Base-by-base conservation (phyloP, 768 basidiomycete genomes). In the Phaeolepiota aurea region DNA sequence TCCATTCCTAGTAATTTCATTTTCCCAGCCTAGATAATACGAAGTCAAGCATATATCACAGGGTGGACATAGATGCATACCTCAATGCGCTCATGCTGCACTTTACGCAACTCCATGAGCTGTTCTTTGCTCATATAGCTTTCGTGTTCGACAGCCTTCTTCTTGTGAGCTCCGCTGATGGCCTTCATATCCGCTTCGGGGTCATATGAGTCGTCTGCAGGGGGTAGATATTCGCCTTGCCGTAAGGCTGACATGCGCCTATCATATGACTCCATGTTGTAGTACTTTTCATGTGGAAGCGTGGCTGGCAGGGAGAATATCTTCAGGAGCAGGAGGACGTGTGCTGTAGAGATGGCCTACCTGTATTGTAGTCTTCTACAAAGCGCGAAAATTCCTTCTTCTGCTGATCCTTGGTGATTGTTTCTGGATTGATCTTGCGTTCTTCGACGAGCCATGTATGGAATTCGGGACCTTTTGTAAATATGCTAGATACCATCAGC, bases 381-480 rank as follows among this genome's bases (percentile, higher is more conserved):
- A 85, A 93, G 15, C 72, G 70, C 3, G 76, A 67, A 56, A 93
- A 96, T 54, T 91, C 86, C 51, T 89, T 91, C 62, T 79, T 82
- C 44, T 77, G 80, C 47, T 84, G 82, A 37, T 93, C 89, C 52
- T 89, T 92, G 11, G 82, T 73, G 34, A 91, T 68, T 2, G 82
- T 83, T 62, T 94, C 92, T 0, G 91, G 90, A 54, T 94, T 94
- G 49, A 90, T 69, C 55, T 83, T 87, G 34, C 87, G 79, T 55
- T 96, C 92, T 57, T 96, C 92, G 10, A 96, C 79, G 3, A 94
- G 77, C 92, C 92, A 96, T 2, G 86, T 77, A 40, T 87, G 74
- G 58, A 94, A 96, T 61, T 96, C 92, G 44, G 80, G 74, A 20
- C 76, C 77, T 54, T 90, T 93, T 41, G 71, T 80, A 54, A 83